phyloP scores from a whole-genome alignment of 2,329 filamentous ascomycete genomes.

The Fusarium veterinarium region DNA sequence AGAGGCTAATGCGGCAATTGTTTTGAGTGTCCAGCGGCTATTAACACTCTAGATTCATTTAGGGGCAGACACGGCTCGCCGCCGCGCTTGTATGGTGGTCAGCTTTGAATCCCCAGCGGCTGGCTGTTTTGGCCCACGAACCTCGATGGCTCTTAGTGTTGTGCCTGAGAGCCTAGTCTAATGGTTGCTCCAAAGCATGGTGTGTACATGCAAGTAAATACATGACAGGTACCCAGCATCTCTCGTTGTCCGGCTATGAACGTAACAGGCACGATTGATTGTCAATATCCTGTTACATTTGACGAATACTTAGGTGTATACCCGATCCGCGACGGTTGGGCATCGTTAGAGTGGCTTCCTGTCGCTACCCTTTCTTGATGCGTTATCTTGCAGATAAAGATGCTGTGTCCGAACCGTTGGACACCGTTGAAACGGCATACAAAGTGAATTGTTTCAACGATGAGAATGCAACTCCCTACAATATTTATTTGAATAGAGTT shows the following conservation, averaged over 20 bases:
- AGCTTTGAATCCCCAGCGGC: constrained; percentile 2
- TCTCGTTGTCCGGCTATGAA: constrained; percentile 6
- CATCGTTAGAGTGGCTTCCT: constrained; percentile 26
- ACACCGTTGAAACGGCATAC: constrained; percentile 9
- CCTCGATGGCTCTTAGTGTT: neutral
- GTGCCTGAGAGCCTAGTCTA: neutral
- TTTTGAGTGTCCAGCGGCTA: constrained; percentile 4
- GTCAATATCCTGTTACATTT: constrained; percentile 6
- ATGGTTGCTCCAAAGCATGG: constrained; percentile 14
- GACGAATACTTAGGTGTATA: neutral
- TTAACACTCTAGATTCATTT: neutral
- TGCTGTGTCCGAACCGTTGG: constrained; percentile 16
- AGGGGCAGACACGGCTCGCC: constrained; percentile 6
- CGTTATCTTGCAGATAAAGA: constrained; percentile 24
- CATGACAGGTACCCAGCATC: constrained; percentile 3
- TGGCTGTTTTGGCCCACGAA: neutral
- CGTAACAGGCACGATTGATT: neutral
- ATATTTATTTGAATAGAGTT: constrained; percentile 19
- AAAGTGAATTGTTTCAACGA: constrained; percentile 8
- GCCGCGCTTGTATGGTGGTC: constrained; percentile 9
- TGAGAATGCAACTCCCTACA: neutral
- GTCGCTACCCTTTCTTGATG: constrained; percentile 18
- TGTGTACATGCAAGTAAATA: neutral
- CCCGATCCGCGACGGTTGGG: neutral
- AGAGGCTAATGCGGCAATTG: constrained; percentile 16